These are phyloP conservation scores for Populus ilicifolia DNA, from an alignment of 345 rosid genomes.

Conservation along the genomic window DNA sequence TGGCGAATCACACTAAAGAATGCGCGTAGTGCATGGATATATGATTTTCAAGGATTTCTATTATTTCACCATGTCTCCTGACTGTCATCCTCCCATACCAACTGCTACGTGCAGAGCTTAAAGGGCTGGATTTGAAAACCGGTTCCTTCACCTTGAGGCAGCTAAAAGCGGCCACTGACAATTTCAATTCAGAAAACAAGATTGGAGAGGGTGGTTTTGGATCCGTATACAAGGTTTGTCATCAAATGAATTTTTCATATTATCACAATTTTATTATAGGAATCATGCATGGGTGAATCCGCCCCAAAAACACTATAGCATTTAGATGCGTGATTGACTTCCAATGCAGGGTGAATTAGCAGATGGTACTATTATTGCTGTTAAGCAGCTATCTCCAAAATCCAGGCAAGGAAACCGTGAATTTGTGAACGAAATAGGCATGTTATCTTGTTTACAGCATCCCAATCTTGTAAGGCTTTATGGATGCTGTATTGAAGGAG, in stretches of 20 bases:
- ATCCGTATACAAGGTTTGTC: constrained; percentile 6
- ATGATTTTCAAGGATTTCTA: not conserved
- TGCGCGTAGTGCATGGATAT: not conserved
- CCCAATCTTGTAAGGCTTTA: constrained; percentile 1
- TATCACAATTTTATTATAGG: too few species aligned
- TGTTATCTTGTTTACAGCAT: constrained; percentile 3
- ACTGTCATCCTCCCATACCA: too few species aligned
- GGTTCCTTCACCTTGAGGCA: constrained; percentile 6
- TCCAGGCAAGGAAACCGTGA: constrained; percentile 3
- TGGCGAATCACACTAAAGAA: not conserved
- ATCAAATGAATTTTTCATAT: not conserved
- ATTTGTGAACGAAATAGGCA: not conserved
- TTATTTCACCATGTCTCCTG: not conserved
- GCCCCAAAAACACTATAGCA: not conserved
- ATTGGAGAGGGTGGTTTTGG: constrained; percentile 9
- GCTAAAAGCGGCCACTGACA: not conserved
- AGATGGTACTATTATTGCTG: not conserved
- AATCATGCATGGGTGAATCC: too few species aligned
- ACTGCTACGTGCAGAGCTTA: not conserved
- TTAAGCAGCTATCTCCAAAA: not conserved
- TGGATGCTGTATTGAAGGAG: not conserved
- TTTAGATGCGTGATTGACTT: not conserved
- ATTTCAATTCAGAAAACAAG: constrained; percentile 6
- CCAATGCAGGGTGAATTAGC: not conserved
- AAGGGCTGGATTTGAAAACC: constrained; percentile 9